phyloP scores from a whole-genome alignment of 495 filamentous ascomycete species.

The Tuber indicum region DNA sequence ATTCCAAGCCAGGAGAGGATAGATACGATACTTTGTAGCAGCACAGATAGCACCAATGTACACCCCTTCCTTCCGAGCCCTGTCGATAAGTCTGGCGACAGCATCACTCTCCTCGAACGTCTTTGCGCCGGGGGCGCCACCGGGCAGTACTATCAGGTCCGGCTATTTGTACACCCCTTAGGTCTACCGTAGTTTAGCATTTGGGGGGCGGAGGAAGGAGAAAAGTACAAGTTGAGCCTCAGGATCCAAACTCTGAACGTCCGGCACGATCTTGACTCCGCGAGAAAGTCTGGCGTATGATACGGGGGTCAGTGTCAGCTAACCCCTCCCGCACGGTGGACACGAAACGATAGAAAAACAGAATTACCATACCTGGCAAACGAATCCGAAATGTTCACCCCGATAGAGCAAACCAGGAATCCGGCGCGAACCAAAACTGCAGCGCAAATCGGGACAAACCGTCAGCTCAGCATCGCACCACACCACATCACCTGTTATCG shows the following conservation, averaged over 20 bases:
- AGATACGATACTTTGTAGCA: conserved; percentile 28
- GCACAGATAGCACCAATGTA: conserved; percentile 29
- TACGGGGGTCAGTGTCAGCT: background rate
- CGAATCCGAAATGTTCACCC: conserved; percentile 13
- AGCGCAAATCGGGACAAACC: background rate
- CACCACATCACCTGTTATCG: background rate
- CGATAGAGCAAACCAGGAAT: conserved; percentile 20
- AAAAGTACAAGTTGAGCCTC: background rate
- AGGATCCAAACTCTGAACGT: conserved; percentile 13
- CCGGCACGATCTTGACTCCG: conserved; percentile 29
- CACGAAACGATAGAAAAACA: background rate
- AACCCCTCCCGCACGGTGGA: background rate
- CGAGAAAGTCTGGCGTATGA: conserved; percentile 15
- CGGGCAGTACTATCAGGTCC: conserved; percentile 29
- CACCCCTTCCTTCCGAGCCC: conserved; percentile 8
- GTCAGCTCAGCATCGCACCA: background rate
- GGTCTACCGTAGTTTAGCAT: background rate
- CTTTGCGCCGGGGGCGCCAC: conserved; percentile 29
- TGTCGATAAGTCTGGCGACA: conserved; percentile 21
- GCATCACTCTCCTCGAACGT: conserved; percentile 24
- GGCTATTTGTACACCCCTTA: conserved; percentile 1
- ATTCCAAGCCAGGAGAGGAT: background rate
- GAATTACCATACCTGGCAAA: background rate
- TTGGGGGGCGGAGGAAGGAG: background rate
- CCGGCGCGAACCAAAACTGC: conserved; percentile 30